Evolutionary conservation across 768 basidiomycete genomes (phyloP).

Genomic region (Clathrus columnatus): DNA sequence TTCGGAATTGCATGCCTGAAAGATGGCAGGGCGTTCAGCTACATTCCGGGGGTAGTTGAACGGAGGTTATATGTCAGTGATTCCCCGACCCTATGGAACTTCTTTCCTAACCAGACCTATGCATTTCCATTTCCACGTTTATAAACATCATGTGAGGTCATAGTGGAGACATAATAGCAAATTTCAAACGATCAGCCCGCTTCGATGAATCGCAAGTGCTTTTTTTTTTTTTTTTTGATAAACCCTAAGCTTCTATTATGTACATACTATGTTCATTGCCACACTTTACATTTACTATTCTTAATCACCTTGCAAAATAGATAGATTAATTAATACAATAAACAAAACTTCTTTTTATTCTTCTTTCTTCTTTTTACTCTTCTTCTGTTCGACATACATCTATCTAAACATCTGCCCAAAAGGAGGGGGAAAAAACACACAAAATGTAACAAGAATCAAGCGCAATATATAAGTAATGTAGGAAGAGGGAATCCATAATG

Average conservation of each 20-base stretch:
- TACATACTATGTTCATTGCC: background rate
- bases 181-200: too few relatives aligned
- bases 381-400: conserved; percentile 3
- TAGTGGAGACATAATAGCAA: background rate
- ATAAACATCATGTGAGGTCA: background rate
- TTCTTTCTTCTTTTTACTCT: background rate
- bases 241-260: background rate
- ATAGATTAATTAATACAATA: background rate
- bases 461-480: background rate
- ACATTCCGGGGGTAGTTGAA: background rate
- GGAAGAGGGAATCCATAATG: conserved; percentile 7
- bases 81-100: background rate
- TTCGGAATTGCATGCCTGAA: too few relatives aligned
- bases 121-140: background rate
- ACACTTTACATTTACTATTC: background rate
- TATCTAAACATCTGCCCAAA: conserved; percentile 6
- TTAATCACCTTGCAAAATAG: background rate
- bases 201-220: background rate
- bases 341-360: background rate
- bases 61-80: background rate
- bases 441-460: background rate
- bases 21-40: too few relatives aligned
- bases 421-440: background rate
- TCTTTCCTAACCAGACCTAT: background rate
- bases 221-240: background rate